Base-by-base conservation (phyloP, 148 eudicot genomes). In the Rhododendron griersonianum region DNA sequence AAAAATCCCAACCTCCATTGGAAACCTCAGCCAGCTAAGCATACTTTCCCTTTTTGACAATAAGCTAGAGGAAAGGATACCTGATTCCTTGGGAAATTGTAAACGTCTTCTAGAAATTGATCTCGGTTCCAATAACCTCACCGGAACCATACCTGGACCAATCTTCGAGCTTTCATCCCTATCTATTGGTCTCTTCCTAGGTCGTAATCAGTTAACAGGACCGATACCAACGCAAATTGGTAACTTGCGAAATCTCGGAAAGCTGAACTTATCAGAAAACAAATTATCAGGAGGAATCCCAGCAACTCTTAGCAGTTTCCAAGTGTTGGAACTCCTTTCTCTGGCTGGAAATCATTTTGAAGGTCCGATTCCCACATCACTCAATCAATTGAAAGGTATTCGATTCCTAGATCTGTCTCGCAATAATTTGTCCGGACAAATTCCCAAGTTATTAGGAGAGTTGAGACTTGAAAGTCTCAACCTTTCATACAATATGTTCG, bases 261-360 rank as follows among this genome's bases (percentile, higher is more conserved):
- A 3, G 0, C 18, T 85, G 13, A 23, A 51, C n/a, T 2, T 88
- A 44, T 83, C 84, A 3, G 35, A 78, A 9, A 88, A 88, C 65
- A 65, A 69, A 14, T 30, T 88, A n/a, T 78, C 86, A 1, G 84
- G 90, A 14, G 48, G 55, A 41, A 78, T 88, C 8, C 90, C 82
- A 3, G 2, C 3, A 3, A 18, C 63, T 19, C 84, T 88, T 7
- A 86, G 81, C 2, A 59, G n/a, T 41, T 86, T 75, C 71, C 28
- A 74, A 19, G 69, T 51, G 5, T 57, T 88, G 14, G 67, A 86
- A 28, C 3, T 4, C 3, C 86, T 88, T 0, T 3, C 8, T 39
- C 16, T 88, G 53, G 13, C 28, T 0, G 81, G 86, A 3, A 88
- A 88, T n/a, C 3, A 2, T 71, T 86, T 88, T 41, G 21, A 53